These are phyloP conservation scores for Erythrobasidium hasegawianum DNA, from an alignment of 1,284 basidiomycete species.

Conservation along the genomic window DNA sequence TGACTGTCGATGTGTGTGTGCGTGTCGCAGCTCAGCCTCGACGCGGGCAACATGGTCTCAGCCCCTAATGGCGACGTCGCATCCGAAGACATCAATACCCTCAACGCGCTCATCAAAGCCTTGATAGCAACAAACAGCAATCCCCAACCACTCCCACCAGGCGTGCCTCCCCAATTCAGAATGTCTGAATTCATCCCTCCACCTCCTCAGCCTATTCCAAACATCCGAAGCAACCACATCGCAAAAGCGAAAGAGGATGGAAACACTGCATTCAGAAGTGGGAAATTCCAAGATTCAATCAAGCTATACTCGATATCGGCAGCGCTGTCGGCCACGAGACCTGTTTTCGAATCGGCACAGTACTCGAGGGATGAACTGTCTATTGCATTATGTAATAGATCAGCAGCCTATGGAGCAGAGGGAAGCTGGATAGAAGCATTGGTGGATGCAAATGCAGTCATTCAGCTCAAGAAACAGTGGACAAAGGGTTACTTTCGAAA, in stretches of 20 bases:
- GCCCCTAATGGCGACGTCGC: background rate
- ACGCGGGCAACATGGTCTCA: slow-evolving; percentile 12
- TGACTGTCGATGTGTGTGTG: background rate
- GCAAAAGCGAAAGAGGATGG: slow-evolving; percentile 81
- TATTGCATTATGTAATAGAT: slow-evolving; percentile 83
- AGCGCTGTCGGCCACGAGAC: slow-evolving; percentile 73
- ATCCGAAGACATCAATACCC: slow-evolving; percentile 50
- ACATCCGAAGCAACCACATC: slow-evolving; percentile 68
- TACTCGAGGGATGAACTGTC: slow-evolving; percentile 84
- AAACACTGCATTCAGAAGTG: slow-evolving; percentile 76
- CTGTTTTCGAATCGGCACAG: slow-evolving; percentile 81
- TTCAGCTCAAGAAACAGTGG: slow-evolving; percentile 80
- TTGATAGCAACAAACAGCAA: slow-evolving; percentile 67
- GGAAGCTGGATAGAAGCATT: slow-evolving; percentile 76
- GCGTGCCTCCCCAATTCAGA: slow-evolving; percentile 62
- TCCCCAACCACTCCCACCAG: slow-evolving; percentile 60
- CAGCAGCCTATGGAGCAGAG: slow-evolving; percentile 73
- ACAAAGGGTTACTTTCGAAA: slow-evolving; percentile 93
- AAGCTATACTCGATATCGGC: slow-evolving; percentile 79
- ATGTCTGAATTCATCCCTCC: slow-evolving; percentile 68
- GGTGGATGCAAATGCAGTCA: slow-evolving; percentile 86
- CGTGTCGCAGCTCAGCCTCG: background rate
- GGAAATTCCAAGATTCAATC: slow-evolving; percentile 71
- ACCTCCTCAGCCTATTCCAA: slow-evolving; percentile 69
- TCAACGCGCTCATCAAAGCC: slow-evolving; percentile 67